Conservation (phyloP, 2,329 filamentous ascomycete species). For the Ramichloridium luteum region DNA sequence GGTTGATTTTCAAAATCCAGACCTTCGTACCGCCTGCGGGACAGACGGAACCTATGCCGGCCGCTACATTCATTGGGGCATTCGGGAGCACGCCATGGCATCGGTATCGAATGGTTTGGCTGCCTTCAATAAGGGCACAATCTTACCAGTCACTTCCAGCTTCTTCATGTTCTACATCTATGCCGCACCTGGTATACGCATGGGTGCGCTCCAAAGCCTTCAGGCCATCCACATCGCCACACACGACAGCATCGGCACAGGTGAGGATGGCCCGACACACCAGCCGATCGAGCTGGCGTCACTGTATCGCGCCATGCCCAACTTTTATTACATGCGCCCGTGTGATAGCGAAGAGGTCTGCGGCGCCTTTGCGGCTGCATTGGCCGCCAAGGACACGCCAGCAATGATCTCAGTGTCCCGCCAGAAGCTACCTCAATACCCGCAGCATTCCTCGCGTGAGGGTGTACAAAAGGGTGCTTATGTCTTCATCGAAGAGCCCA, state of each 20-base stretch:
- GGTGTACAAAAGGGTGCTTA: slow-evolving; percentile 32
- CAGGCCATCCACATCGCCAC: slow-evolving; percentile 29
- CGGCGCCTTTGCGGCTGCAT: slow-evolving; percentile 31
- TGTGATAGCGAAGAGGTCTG: slow-evolving; percentile 27
- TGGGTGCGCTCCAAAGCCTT: slow-evolving; percentile 27
- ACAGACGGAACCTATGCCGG: slow-evolving; percentile 43
- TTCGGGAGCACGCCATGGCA: slow-evolving; percentile 52
- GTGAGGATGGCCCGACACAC: slow-evolving; percentile 28
- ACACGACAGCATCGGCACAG: slow-evolving; percentile 27
- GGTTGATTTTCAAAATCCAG: slow-evolving; percentile 37
- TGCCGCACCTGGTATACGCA: slow-evolving; percentile 26
- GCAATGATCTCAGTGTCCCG: slow-evolving; percentile 35
- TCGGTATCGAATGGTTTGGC: slow-evolving; percentile 34
- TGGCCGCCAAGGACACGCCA: slow-evolving; percentile 28
- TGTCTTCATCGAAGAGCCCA: slow-evolving; percentile 27
- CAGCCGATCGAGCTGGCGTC: slow-evolving; percentile 27
- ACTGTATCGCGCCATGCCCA: slow-evolving; percentile 28
- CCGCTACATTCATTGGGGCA: slow-evolving; percentile 45
- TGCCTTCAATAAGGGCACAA: slow-evolving; percentile 25
- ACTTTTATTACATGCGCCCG: slow-evolving; percentile 28
- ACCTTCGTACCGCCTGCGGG: slow-evolving; percentile 27
- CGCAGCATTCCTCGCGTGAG: slow-evolving; percentile 26
- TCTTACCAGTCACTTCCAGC: slow-evolving; percentile 26
- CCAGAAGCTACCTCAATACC: slow-evolving; percentile 30
- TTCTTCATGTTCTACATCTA: slow-evolving; percentile 33